These are phyloP conservation scores for Aureobasidium leucospermi DNA, from an alignment of 2,329 filamentous ascomycete genomes.

Conservation along the genomic window DNA sequence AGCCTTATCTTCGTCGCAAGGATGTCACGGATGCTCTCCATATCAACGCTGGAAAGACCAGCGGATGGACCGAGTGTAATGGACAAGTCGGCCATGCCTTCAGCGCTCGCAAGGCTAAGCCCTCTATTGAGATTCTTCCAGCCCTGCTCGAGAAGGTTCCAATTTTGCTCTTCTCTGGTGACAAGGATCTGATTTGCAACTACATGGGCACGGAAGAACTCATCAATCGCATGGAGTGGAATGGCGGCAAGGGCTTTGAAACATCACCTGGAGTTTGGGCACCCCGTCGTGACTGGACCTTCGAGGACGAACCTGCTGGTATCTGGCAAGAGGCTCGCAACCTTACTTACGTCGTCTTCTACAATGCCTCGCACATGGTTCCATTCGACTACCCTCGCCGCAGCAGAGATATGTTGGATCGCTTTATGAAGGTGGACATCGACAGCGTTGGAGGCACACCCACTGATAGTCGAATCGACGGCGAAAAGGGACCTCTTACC, in stretches of 20 bases:
- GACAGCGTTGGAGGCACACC: constrained; percentile 75
- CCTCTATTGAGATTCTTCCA: constrained; percentile 68
- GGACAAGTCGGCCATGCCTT: constrained; percentile 70
- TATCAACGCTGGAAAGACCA: constrained; percentile 70
- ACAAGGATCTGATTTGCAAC: constrained; percentile 94
- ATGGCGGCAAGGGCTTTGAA: constrained; percentile 86
- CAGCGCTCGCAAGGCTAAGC: constrained; percentile 59
- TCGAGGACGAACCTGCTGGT: constrained; percentile 79
- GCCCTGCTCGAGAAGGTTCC: constrained; percentile 69
- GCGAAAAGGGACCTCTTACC: constrained; percentile 71
- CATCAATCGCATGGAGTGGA: constrained; percentile 87
- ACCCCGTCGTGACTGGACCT: constrained; percentile 87
- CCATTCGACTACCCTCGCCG: constrained; percentile 86
- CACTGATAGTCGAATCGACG: constrained; percentile 73
- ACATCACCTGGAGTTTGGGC: constrained; percentile 79
- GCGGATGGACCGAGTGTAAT: constrained; percentile 88
- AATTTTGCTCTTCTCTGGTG: constrained; percentile 83
- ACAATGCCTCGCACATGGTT: constrained; percentile 97
- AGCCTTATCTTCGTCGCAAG: constrained; percentile 73
- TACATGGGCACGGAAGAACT: constrained; percentile 87
- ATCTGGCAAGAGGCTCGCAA: constrained; percentile 95
- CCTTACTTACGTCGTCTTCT: constrained; percentile 89
- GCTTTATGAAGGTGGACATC: constrained; percentile 91
- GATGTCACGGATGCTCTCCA: constrained; percentile 78
- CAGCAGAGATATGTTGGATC: constrained; percentile 91